Percentiles rank a stretch among this genome's conserved stretches.
These are phyloP conservation scores for Candida ulmi DNA, from an alignment of 805 yeast species.

Conservation along the genomic window DNA sequence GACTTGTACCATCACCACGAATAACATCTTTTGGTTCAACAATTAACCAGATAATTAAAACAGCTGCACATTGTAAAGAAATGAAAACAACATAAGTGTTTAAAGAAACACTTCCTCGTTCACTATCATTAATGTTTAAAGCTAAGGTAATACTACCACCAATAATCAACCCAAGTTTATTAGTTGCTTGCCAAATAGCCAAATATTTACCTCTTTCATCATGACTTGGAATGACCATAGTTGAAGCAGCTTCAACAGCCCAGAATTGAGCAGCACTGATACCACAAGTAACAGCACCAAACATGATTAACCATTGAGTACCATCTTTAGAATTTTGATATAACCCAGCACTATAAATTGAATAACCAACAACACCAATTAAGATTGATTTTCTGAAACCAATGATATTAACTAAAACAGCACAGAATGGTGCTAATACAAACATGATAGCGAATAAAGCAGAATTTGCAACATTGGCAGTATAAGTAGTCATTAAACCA, in stretches of 20 bases:
- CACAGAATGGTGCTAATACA: slow-evolving; percentile 14
- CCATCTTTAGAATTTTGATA: slow-evolving; percentile 23
- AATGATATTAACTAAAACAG: slow-evolving; percentile 16
- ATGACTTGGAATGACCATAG: slow-evolving; percentile 19
- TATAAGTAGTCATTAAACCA: slow-evolving; percentile 14
- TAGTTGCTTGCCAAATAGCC: slow-evolving; percentile 22
- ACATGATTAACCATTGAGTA: slow-evolving; percentile 19
- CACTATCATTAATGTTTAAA: slow-evolving; percentile 10
- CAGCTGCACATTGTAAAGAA: slow-evolving; percentile 22
- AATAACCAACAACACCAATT: slow-evolving; percentile 22
- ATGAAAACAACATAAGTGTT: slow-evolving; percentile 22
- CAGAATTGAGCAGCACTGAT: slow-evolving; percentile 22
- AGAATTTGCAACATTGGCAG: slow-evolving; percentile 15
- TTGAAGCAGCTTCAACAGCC: slow-evolving; percentile 24
- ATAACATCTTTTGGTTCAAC: slow-evolving; percentile 23
- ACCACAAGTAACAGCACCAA: slow-evolving; percentile 22
- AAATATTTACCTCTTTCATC: slow-evolving; percentile 21
- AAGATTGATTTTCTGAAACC: slow-evolving; percentile 15
- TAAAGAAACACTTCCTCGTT: slow-evolving; percentile 17
- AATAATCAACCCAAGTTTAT: slow-evolving; percentile 22
- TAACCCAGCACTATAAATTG: slow-evolving; percentile 22
- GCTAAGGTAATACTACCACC: slow-evolving; percentile 20
- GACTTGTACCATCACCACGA: slow-evolving; percentile 23
- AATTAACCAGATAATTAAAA: slow-evolving; percentile 15
- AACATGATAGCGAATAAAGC: slow-evolving; percentile 20